Evolutionary conservation across 1,284 basidiomycete genomes (phyloP).

Genomic region (Ustilago lituana): DNA sequence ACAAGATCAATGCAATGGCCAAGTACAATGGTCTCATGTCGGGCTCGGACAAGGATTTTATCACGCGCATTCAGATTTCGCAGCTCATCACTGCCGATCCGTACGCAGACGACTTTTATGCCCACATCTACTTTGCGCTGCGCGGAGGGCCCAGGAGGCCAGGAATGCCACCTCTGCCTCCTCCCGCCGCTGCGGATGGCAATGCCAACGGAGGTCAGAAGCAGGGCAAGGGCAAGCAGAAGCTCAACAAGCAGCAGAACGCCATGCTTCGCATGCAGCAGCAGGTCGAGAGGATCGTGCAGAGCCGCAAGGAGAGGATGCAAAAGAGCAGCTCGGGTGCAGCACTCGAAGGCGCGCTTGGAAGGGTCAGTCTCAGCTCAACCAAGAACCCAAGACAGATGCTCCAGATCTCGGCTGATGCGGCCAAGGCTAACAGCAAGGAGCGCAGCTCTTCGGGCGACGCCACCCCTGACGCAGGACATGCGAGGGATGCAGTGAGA

Average conservation of each 20-base stretch:
- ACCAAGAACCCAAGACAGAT: constrained; percentile 94
- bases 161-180: constrained; percentile 29
- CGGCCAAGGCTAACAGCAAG: constrained; percentile 34
- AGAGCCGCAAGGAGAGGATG: constrained; percentile 79
- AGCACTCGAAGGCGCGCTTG: constrained; percentile 89
- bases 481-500: constrained; percentile 56
- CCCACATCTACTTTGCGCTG: constrained; percentile 90
- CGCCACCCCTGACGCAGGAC: constrained; percentile 32
- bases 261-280: constrained; percentile 97
- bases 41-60: constrained; percentile 98
- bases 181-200: constrained; percentile 9
- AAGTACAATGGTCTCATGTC: constrained; percentile 98
- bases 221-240: constrained; percentile 51
- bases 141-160: constrained; percentile 72
- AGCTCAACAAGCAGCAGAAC: constrained; percentile 74
- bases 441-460: constrained; percentile 19
- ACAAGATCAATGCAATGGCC: constrained; percentile 73
- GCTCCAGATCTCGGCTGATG: constrained; percentile 78
- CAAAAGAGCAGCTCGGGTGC: constrained; percentile 59
- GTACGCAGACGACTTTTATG: constrained; percentile 97
- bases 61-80: constrained; percentile 97
- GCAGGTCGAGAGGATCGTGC: constrained; percentile 96
- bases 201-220: constrained; percentile 17
- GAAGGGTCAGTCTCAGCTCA: constrained; percentile 88
- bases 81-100: constrained; percentile 89